These are phyloP conservation scores for Botryotinia convoluta DNA, from an alignment of 2,329 filamentous ascomycete species.

Conservation along the genomic window DNA sequence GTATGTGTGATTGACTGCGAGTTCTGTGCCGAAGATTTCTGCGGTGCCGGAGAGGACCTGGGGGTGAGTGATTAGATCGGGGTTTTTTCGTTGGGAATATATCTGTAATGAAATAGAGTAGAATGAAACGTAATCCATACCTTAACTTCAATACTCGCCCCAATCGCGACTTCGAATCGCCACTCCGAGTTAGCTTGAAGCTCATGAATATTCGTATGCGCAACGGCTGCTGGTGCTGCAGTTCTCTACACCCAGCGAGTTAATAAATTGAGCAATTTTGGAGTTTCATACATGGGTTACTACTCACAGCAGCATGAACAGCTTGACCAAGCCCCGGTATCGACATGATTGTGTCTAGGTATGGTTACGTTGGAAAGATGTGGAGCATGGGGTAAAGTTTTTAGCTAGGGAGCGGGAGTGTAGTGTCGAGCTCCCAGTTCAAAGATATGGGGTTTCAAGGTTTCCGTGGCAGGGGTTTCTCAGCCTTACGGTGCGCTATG, in stretches of 20 bases:
- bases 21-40: slow-evolving; percentile 92
- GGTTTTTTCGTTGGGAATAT: slow-evolving; percentile 21
- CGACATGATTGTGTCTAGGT: slow-evolving; percentile 53
- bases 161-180: slow-evolving; percentile 69
- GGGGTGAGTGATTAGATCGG: slow-evolving; percentile 33
- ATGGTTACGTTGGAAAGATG: background rate
- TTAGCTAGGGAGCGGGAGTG: slow-evolving; percentile 13
- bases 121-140: no score
- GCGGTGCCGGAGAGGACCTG: slow-evolving; percentile 79
- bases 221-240: slow-evolving; percentile 36
- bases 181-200: slow-evolving; percentile 70
- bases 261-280: slow-evolving; percentile 14
- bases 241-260: slow-evolving; percentile 29
- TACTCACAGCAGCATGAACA: slow-evolving; percentile 52
- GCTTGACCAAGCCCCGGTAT: slow-evolving; percentile 72
- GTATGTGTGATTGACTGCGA: slow-evolving; percentile 77
- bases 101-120: background rate
- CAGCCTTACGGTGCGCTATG: slow-evolving; percentile 6
- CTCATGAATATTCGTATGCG: slow-evolving; percentile 46
- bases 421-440: slow-evolving; percentile 15
- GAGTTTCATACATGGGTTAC: slow-evolving; percentile 3
- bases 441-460: slow-evolving; percentile 15
- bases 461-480: slow-evolving; percentile 6
- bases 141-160: slow-evolving; percentile 51
- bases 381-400: slow-evolving; percentile 18